Base-by-base conservation (phyloP, 2,329 filamentous ascomycete genomes). In the Ascochyta rabiei region DNA sequence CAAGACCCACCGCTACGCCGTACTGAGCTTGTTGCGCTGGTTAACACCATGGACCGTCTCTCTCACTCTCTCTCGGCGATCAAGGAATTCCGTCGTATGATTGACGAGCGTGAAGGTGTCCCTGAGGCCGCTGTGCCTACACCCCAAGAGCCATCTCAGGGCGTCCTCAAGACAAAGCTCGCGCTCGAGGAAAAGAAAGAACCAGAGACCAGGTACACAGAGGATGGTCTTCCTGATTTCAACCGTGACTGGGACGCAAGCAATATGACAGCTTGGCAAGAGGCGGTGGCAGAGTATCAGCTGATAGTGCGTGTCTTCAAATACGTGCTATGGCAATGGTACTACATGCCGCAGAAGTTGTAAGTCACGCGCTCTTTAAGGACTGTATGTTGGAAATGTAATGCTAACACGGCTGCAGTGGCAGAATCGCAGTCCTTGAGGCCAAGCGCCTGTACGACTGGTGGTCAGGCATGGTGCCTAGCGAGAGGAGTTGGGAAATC, bases 11-110 rank as follows among this genome's bases (percentile, higher is more conserved):
- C 84, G 13, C 83, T 98, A 18, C 87, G 93, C 72, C 84, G 95
- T 61, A 98, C 93, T 0, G 95, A 99, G 77, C 82, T 99, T 10
- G 95, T 99, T 18, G 91, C 95, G 2, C 82, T 99, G 18, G 89
- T 98, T 78, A 99, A 99, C 76, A 98, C 95, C 0, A 88, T 97
- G 55, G 91, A 90, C 26, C 86, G 93, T 31, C 87, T 98, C 59
- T 91, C 90, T 60, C 88, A 89, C 73, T 95, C 91, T 47, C 77
- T 99, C 57, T 81, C 83, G 30, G 88, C 91, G 0, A 83, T 96
- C 38, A 84, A 86, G 51, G 81, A 87, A 49, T 98, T 99, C 79
- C 80, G 83, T 35, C 74, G 77, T 24, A 80, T 83, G 77, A 66
- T 81, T 46, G 78, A 81, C 16, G 71, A 73, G 56, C 68, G 72